Evolutionary conservation across 306 rosid species (phyloP).

Genomic region (Ziziphus jujuba): DNA sequence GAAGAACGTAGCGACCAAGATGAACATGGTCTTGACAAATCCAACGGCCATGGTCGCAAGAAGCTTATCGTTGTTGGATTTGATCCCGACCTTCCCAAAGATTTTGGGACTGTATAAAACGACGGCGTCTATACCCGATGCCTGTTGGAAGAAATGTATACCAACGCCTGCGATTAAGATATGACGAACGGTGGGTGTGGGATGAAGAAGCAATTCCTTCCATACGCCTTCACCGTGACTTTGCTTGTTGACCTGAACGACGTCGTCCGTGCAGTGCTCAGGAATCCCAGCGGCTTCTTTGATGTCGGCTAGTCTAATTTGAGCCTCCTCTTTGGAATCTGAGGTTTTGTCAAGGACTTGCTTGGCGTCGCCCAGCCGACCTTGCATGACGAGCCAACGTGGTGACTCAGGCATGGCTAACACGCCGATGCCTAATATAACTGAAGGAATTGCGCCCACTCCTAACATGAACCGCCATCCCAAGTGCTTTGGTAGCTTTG

Average conservation of each 20-base stretch:
- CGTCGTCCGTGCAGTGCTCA: too few species aligned
- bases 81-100: slow-evolving; percentile 58
- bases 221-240: slow-evolving; percentile 47
- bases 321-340: slow-evolving; percentile 51
- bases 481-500: slow-evolving; percentile 31
- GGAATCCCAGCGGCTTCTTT: slow-evolving; percentile 45
- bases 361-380: slow-evolving; percentile 59
- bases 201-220: slow-evolving; percentile 53
- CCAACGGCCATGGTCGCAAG: slow-evolving; percentile 67
- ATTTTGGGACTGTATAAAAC: slow-evolving; percentile 62
- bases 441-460: slow-evolving; percentile 43
- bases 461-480: slow-evolving; percentile 72
- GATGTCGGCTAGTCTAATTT: slow-evolving; percentile 47
- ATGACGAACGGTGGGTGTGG: slow-evolving; percentile 58
- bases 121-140: slow-evolving; percentile 58
- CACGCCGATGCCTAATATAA: slow-evolving; percentile 35
- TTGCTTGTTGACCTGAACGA: too few species aligned
- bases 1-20: slow-evolving; percentile 55
- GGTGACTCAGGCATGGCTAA: slow-evolving; percentile 78
- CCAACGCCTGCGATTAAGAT: slow-evolving; percentile 47
- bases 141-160: slow-evolving; percentile 64
- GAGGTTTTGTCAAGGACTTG: slow-evolving; percentile 58
- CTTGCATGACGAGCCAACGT: slow-evolving; percentile 70
- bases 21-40: slow-evolving; percentile 34
- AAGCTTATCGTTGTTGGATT: slow-evolving; percentile 10